Evolutionary conservation across 805 yeast species (phyloP), one percentile per base, ranked within the genome.

Genomic region (Candida broadrunensis): DNA sequence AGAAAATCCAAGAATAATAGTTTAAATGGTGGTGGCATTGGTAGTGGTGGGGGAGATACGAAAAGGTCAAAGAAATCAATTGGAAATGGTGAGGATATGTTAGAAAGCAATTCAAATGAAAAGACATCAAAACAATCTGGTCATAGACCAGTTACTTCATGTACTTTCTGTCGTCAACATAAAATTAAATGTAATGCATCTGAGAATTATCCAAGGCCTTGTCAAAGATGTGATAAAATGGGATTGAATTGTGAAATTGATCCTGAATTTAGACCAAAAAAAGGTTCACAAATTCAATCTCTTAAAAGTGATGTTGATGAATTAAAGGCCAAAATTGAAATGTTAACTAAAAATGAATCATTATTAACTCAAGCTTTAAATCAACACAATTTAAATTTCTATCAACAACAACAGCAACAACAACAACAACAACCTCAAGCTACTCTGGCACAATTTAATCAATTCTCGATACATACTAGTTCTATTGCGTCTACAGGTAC

Each of bases 161-260:
- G 97, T 58, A 87, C 96, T 0, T 93, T 88, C 58, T 90, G 97
- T 57, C 78, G 97, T 38, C 97, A 90, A 58, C 97, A 89, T 60
- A 90, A 90, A 62, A 88, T 90, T 60, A 85, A 85, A 57, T 90
- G 97, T 63, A 88, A 90, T 57, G 97, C 97, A 1, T 77, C 88
- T 2, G 90, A 85, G 17, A 79, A 83, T 47, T 85, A 77, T 49
- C 97, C 97, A 0, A 68, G 71, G 5, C 85, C 96, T 0, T 90
- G 97, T 60, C 76, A 84, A 14, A 64, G 96, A 45, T 90, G 97
- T 64, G 83, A 80, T 39, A 73, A 85, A 55, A 84, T 86, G 86
- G 83, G 80, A 2, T 68, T 88, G 29, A 75, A 73, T 42, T 90
- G 97, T 67, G 91, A 85, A 51, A 86, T 90, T 18, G 96, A 90